Evolutionary conservation across 177 flowering plant genomes (phyloP).

Genomic region (Vitis hybrid): DNA sequence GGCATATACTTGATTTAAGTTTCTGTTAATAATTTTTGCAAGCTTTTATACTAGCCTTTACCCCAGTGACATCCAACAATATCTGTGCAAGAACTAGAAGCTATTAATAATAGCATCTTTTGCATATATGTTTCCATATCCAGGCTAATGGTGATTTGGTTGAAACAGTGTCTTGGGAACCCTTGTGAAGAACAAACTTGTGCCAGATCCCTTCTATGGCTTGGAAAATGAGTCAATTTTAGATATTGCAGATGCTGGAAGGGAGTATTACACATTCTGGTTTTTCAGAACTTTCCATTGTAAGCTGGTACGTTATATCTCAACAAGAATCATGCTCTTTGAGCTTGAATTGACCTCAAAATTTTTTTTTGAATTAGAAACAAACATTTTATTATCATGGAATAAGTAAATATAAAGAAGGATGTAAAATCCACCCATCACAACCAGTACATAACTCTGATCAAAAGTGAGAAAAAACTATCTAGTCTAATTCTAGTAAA

Average conservation of each 20-base stretch:
- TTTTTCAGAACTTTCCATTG: slow-evolving; percentile 80
- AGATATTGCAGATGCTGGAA: slow-evolving; percentile 94
- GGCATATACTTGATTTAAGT: no score
- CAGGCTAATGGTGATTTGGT: slow-evolving; percentile 14
- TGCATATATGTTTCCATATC: background rate
- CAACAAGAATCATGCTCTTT: background rate
- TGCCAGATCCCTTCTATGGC: slow-evolving; percentile 98
- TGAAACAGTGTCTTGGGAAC: slow-evolving; percentile 80
- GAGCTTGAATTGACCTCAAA: background rate
- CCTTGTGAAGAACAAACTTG: slow-evolving; percentile 72
- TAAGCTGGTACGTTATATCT: slow-evolving; percentile 51
- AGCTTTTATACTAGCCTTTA: no score
- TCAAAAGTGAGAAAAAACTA: no score
- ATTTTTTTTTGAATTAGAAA: background rate
- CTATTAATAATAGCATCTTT: background rate
- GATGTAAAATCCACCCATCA: no score
- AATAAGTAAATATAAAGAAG: no score
- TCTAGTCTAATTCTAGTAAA: no score
- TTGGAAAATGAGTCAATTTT: slow-evolving; percentile 76
- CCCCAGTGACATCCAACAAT: background rate
- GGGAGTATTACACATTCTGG: slow-evolving; percentile 96
- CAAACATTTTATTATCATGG: background rate
- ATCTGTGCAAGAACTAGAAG: no score
- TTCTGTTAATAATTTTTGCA: no score
- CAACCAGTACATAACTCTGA: no score